A percentile compares a stretch with the other conserved stretches of the same genome.
Evolutionary conservation across 352 stramenopile genomes (phyloP).

Genomic region (Phytophthora hibernalis): DNA sequence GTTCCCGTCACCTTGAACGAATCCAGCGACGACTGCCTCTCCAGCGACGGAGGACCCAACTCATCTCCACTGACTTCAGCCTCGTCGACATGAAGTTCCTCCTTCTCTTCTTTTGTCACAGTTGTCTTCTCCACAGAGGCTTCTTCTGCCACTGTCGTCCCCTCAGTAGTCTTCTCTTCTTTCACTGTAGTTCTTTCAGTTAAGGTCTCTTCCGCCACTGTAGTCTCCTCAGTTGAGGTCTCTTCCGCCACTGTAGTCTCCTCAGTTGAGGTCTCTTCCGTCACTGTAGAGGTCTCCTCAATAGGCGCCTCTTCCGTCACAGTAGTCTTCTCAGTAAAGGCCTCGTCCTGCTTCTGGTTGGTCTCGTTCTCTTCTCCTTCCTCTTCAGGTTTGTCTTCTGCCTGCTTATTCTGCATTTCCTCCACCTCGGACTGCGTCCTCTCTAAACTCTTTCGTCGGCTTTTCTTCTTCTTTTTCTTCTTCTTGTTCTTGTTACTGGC

Average conservation of each 20-base stretch:
- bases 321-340: constrained; percentile 2
- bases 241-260: background rate
- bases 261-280: constrained; percentile 7
- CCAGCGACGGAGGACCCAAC: constrained; percentile 12
- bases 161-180: constrained; percentile 2
- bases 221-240: background rate
- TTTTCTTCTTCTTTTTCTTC: constrained; percentile 47
- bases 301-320: background rate
- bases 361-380: constrained; percentile 18
- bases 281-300: constrained; percentile 5
- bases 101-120: background rate
- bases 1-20: constrained; percentile 36
- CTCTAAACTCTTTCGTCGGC: constrained; percentile 37
- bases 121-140: background rate
- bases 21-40: constrained; percentile 30
- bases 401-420: constrained; percentile 5
- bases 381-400: background rate
- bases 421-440: constrained; percentile 25
- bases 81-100: background rate
- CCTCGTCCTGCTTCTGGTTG: constrained; percentile 7
- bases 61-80: constrained; percentile 12
- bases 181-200: background rate
- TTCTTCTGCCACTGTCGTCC: background rate
- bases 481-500: constrained; percentile 38
- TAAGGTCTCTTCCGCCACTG: background rate